Evolutionary conservation across 306 rosid genomes (phyloP), one percentile per base, ranked within the genome.

Genomic region (Glycyrrhiza uralensis): DNA sequence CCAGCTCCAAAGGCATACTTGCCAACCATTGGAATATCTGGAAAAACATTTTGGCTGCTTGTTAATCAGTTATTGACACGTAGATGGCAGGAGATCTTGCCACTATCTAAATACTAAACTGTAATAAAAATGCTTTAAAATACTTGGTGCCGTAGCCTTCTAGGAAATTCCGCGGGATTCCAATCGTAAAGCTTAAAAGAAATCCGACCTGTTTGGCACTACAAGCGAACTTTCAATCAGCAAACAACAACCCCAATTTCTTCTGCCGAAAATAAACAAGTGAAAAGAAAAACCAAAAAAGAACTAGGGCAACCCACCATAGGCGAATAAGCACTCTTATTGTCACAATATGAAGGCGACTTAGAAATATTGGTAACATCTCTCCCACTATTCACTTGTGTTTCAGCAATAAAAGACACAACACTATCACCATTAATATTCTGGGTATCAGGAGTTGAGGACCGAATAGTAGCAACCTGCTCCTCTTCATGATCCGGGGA

Each of bases 91-190:
- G 69, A 57, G 54, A 67, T 63, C 46, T 19, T 7, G 69, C 66
- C 77, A 66, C 65, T 44, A 56, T 44, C 42, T 32, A 74, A 82
- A 85, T 85, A 89, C 92, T 88, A 89, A 95, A 91, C 96, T 86
- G 96, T 74, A 86, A 84, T 29, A 86, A 80, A 50, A 88, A 75
- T 76, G 85, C 77, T 86, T 85, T 73, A 87, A 59, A 86, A 62
- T 95, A 95, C 99, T 95, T 95, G 99, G 84, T 86, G 96, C 41
- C 99, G 93, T 38, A 95, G 99, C 85, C 97, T 80, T 87, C 99
- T 89, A 47, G 99, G 99, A 62, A 95, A 95, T 32, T 95, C 99
- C 0, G 99, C 99, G 20, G 99, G 99, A 79, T 95, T 95, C 99
- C 99, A 95, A 79, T 95, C 99, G 55, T 95, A 95, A 58, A 95